Conservation (phyloP, 73 alveolate species). For the Paramecium tetraurelia region DNA sequence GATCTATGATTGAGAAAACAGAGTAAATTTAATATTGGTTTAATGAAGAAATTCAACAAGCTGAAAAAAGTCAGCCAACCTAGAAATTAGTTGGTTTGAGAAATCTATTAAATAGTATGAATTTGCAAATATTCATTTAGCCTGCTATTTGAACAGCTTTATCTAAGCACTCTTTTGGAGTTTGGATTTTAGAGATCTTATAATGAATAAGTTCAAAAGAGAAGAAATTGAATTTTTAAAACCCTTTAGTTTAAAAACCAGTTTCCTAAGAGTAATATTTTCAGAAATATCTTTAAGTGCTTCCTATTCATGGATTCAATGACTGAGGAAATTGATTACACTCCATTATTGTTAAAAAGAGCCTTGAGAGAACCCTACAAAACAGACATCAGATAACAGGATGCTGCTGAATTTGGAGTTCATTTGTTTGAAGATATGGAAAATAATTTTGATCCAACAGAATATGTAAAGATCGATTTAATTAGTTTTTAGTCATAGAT, state of each 20-base stretch:
- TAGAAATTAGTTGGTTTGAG: background rate
- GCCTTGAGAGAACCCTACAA: slow-evolving; percentile 36
- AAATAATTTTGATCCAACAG: background rate
- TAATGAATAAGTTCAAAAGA: background rate
- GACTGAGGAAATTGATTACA: background rate
- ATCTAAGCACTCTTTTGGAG: slow-evolving; percentile 6
- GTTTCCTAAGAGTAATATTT: background rate
- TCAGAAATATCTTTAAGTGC: background rate
- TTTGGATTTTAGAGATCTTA: background rate
- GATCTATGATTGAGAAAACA: background rate
- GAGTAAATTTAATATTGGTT: background rate
- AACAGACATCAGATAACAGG: slow-evolving; percentile 1
- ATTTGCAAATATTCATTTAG: background rate
- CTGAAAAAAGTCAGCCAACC: background rate
- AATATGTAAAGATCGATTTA: background rate
- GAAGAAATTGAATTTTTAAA: background rate
- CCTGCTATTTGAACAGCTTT: slow-evolving; percentile 13
- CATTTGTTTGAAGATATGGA: slow-evolving; percentile 42
- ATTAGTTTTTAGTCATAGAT: background rate
- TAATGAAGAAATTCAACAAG: background rate
- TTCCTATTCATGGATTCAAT: background rate
- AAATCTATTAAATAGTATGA: slow-evolving; percentile 8
- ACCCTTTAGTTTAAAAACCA: background rate
- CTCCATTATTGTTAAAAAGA: background rate
- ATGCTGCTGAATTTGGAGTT: slow-evolving; percentile 50